These are phyloP conservation scores for Clarkia xantiana DNA, from an alignment of 345 rosid species.

Conservation along the genomic window DNA sequence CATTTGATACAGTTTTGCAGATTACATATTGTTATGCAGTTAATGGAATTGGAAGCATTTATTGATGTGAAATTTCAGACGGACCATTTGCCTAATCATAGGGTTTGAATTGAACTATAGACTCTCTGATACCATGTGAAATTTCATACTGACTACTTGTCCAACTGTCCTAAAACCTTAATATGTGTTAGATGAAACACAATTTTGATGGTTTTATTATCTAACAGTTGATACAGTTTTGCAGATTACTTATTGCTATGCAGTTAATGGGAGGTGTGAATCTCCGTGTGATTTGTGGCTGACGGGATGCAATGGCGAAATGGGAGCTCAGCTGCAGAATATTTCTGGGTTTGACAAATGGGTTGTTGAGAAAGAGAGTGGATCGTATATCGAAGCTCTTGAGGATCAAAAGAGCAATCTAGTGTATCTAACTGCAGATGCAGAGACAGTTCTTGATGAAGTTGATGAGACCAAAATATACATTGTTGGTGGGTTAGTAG, in stretches of 20 bases:
- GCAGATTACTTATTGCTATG: constrained; percentile 91
- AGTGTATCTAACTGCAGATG: constrained; percentile 84
- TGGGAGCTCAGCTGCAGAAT: constrained; percentile 51
- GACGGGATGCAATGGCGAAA: constrained; percentile 61
- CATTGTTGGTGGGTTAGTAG: constrained; percentile 80
- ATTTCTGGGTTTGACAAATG: constrained; percentile 83
- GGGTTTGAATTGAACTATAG: too few species aligned
- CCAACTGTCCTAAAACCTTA: too few species aligned
- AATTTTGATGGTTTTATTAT: constrained; percentile 3
- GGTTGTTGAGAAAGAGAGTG: constrained; percentile 68
- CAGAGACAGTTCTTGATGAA: constrained; percentile 53
- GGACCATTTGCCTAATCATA: too few species aligned
- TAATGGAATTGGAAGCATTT: too few species aligned
- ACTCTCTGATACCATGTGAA: too few species aligned
- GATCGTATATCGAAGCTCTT: constrained; percentile 57
- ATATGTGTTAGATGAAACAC: too few species aligned
- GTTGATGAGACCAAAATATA: constrained; percentile 48
- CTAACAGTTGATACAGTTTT: constrained; percentile 5
- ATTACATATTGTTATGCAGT: constrained; percentile 87
- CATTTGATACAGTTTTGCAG: constrained; percentile 23
- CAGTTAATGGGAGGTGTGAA: constrained; percentile 53
- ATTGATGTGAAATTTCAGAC: too few species aligned
- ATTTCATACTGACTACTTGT: too few species aligned
- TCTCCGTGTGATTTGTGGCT: constrained; percentile 71
- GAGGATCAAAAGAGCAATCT: constrained; percentile 46